Percentiles rank a stretch among this genome's conserved stretches.
Evolutionary conservation across 768 basidiomycete genomes (phyloP).

Genomic region (Hysterangium stoloniferum): DNA sequence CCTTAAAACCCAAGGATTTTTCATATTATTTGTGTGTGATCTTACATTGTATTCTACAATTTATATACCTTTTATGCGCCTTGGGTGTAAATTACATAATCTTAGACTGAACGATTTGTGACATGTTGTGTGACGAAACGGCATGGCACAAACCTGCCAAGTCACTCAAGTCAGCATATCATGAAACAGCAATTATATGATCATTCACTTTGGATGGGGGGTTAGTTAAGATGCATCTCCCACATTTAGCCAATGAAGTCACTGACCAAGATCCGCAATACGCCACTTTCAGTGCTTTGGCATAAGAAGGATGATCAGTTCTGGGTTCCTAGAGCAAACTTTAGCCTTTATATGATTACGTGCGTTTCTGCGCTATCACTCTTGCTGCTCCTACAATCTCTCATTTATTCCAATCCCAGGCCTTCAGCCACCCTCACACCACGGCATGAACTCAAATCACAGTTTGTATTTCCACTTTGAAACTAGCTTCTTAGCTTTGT

Average conservation of each 20-base stretch:
- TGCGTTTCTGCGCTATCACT: conserved; percentile 4
- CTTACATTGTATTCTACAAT: too few species aligned
- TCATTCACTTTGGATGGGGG: neutral
- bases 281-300: conserved; percentile 58
- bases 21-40: too few species aligned
- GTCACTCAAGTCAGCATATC: too few species aligned
- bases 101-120: too few species aligned
- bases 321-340: conserved; percentile 44
- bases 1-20: too few species aligned
- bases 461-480: conserved; percentile 31
- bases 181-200: conserved; percentile 16
- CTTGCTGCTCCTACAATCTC: neutral
- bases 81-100: too few species aligned
- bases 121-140: too few species aligned
- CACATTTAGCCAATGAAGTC: conserved; percentile 62
- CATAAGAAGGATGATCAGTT: conserved; percentile 52
- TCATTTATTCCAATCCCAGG: conserved; percentile 33
- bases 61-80: too few species aligned
- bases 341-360: conserved; percentile 12
- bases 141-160: too few species aligned
- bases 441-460: conserved; percentile 62
- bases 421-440: conserved; percentile 55
- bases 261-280: conserved; percentile 71
- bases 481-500: neutral
- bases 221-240: neutral